Base-by-base conservation (phyloP, 169 alveolate genomes). In the Eimeria brunetti region DNA sequence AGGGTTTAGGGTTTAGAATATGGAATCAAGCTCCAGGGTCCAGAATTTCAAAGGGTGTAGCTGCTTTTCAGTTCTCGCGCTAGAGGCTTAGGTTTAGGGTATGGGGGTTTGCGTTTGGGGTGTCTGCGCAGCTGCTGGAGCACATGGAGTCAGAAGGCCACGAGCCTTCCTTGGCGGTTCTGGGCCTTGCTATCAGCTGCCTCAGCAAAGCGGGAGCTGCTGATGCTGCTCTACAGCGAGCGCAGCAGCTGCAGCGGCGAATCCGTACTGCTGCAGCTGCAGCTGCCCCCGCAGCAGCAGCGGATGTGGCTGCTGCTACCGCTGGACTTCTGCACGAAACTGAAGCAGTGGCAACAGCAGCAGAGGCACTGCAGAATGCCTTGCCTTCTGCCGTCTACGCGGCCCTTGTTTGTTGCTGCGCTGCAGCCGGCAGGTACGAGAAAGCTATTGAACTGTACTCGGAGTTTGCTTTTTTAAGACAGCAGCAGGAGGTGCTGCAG, bases 181-280 rank as follows among this genome's bases (percentile, higher is more conserved):
- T 85, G 27, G 60, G 80, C 18, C 92, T 85, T 22, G 92, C 92
- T 27, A 71, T 85, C 41, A 85, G 81, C 92, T 85, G 80, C 81
- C 60, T 41, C 62, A 85, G 92, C 92, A 85, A 62, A 85, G 92
- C 92, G 3, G 92, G 92, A 56, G 92, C 81, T 62, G 92, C 92
- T 41, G 76, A 36, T 60, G 92, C 92, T 24, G 92, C 92, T 36
- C 60, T 85, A 46, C 92, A 85, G 76, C 92, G 46, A 41, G 62
- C 92, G 76, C 92, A 85, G 58, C 92, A 85, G 64, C 92, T 85
- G 92, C 92, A 62, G 80, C 76, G 92, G 41, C 76, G 80, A 56
- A 85, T 85, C 62, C 92, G 80, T 41, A 62, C 64, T 60, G 92
- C 92, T 30, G 92, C 92, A 30, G 92, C 92, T 85, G 92, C 92